Conservation (phyloP, 2,329 filamentous ascomycete species). For the Coniochaeta sp. region DNA sequence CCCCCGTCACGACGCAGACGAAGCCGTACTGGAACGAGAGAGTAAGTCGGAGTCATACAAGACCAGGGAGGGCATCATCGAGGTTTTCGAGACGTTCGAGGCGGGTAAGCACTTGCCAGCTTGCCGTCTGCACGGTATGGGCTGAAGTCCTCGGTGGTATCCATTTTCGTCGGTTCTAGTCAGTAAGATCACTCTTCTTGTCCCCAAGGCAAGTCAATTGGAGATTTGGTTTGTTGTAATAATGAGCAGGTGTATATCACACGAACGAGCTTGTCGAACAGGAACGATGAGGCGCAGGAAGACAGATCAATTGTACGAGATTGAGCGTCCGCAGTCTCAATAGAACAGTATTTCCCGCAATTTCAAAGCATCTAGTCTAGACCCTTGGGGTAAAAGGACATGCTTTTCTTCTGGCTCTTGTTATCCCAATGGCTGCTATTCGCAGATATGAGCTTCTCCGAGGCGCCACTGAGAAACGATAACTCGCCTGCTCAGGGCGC, state of each 20-base stretch:
- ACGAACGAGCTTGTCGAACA: not conserved
- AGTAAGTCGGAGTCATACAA: conserved; percentile 1
- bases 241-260: not conserved
- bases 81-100: not conserved
- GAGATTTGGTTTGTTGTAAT: not conserved
- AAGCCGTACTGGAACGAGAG: conserved; percentile 46
- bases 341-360: not conserved
- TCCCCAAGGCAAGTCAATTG: not conserved
- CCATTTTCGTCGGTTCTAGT: conserved; percentile 11
- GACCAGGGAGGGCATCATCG: not conserved
- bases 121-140: conserved; percentile 51
- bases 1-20: conserved; percentile 56
- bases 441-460: conserved; percentile 2
- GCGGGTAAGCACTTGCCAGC: conserved; percentile 28
- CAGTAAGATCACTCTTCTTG: not conserved
- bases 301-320: not conserved
- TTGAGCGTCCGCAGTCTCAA: not conserved
- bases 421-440: not conserved
- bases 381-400: not conserved
- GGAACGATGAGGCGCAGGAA: not conserved
- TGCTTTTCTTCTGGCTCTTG: not conserved
- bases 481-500: not conserved
- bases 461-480: conserved; percentile 1
- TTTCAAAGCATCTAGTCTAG: not conserved
- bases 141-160: conserved; percentile 39